Conservation (phyloP, 2,329 filamentous ascomycete genomes). For the Fusarium mexicanum region DNA sequence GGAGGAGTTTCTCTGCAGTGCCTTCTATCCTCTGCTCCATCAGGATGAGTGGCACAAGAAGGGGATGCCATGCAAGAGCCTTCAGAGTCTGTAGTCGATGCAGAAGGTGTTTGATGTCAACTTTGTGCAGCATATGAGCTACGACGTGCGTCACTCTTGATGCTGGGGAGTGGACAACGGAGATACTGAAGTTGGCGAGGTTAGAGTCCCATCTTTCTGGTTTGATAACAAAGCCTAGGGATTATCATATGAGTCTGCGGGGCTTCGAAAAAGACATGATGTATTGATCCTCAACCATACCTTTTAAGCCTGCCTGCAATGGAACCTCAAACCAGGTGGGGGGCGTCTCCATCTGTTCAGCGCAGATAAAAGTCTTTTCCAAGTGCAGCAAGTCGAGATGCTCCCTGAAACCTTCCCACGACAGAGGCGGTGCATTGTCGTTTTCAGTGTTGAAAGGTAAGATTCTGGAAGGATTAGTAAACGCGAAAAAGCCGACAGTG, state of each 20-base stretch:
- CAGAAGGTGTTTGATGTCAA: neutral
- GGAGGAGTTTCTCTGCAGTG: neutral
- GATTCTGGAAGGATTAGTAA: neutral
- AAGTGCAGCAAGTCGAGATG: neutral
- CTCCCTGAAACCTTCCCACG: neutral
- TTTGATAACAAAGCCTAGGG: neutral
- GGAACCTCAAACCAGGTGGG: neutral
- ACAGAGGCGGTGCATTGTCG: neutral
- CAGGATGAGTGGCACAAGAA: neutral
- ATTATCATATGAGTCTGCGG: accelerated
- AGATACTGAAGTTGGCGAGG: neutral
- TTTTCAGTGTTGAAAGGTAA: neutral
- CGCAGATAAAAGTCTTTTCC: neutral
- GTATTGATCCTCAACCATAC: neutral
- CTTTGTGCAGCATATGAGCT: neutral
- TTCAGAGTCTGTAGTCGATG: neutral
- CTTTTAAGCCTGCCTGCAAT: neutral
- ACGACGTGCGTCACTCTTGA: neutral
- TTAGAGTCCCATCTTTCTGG: neutral
- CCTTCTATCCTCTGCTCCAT: neutral
- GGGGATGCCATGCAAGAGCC: neutral
- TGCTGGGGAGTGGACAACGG: neutral
- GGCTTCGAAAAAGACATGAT: accelerated
- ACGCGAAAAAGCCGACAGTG: accelerated
- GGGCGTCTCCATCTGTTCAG: neutral